These are phyloP conservation scores for Dendrobium huoshanense DNA, from an alignment of 106 monocot species.

Conservation along the genomic window DNA sequence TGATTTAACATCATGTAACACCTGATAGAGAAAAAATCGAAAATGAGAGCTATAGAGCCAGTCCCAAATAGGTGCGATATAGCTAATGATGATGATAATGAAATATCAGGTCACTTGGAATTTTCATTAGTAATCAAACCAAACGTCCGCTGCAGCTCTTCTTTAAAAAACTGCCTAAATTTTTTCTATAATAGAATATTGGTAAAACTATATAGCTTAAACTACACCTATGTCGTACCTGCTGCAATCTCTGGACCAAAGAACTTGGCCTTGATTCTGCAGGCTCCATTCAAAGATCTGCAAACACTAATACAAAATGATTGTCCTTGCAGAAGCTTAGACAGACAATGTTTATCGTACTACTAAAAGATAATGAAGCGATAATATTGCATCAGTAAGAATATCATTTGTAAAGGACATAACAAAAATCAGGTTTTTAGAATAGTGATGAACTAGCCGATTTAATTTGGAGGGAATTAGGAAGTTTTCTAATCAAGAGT, in stretches of 20 bases:
- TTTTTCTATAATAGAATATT: not conserved
- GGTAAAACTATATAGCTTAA: not conserved
- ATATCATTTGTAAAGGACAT: too few relatives aligned
- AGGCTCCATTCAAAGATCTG: constrained; percentile 97
- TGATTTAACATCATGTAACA: not conserved
- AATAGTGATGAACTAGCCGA: too few relatives aligned
- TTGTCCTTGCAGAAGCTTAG: not conserved
- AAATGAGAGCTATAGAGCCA: not conserved
- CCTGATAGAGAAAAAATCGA: not conserved
- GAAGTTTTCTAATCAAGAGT: too few relatives aligned
- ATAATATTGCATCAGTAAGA: too few relatives aligned
- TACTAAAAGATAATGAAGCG: too few relatives aligned
- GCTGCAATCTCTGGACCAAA: constrained; percentile 96
- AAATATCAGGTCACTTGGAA: not conserved
- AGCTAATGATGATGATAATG: not conserved
- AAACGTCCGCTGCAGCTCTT: not conserved
- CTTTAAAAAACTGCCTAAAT: not conserved
- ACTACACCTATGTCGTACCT: constrained; percentile 34
- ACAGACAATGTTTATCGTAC: too few relatives aligned
- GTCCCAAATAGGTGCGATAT: not conserved
- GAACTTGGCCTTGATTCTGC: constrained; percentile 94
- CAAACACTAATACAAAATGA: constrained; percentile 2
- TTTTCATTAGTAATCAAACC: not conserved
- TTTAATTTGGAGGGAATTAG: too few relatives aligned
- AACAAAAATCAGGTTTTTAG: not conserved